Percentiles rank a stretch among this genome's conserved stretches.
Evolutionary conservation across 2,329 filamentous ascomycete species (phyloP).

Genomic region (Talaromyces sp.): DNA sequence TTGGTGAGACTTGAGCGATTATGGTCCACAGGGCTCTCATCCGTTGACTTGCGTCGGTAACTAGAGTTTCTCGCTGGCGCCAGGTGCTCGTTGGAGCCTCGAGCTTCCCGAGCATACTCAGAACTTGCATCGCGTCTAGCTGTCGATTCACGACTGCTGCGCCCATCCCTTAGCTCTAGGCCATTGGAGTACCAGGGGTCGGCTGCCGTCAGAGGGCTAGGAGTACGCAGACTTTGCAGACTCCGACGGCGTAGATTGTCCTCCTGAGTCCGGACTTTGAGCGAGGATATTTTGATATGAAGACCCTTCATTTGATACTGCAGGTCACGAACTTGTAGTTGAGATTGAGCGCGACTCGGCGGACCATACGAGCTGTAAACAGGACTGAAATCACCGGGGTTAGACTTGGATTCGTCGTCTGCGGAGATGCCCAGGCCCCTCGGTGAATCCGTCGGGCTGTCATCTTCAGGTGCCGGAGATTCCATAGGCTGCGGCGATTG

Average conservation of each 20-base stretch:
- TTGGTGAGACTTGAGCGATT: constrained; percentile 3
- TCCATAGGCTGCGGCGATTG: constrained; percentile 5
- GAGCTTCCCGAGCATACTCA: constrained; percentile 28
- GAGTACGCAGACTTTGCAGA: constrained; percentile 72
- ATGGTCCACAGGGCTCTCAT: constrained; percentile 9
- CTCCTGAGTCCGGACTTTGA: constrained; percentile 76
- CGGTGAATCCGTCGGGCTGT: constrained; percentile 24
- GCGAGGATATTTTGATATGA: constrained; percentile 78
- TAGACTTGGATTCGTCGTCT: constrained; percentile 31
- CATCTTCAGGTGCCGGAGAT: constrained; percentile 16
- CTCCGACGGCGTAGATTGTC: constrained; percentile 79
- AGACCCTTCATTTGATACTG: constrained; percentile 84
- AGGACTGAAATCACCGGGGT: constrained; percentile 38
- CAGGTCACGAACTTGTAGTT: constrained; percentile 71
- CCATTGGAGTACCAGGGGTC: constrained; percentile 58
- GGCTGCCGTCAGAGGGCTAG: constrained; percentile 78
- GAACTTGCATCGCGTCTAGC: constrained; percentile 38
- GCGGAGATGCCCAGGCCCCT: constrained; percentile 32
- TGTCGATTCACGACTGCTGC: constrained; percentile 39
- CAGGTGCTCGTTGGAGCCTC: constrained; percentile 23
- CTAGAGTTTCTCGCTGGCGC: constrained; percentile 12
- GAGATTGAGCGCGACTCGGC: constrained; percentile 68
- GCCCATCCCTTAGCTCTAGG: constrained; percentile 39
- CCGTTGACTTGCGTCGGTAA: constrained; percentile 2
- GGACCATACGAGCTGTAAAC: constrained; percentile 45